Percentiles rank a stretch among this genome's conserved stretches.
phyloP scores from a whole-genome alignment of 2,329 filamentous ascomycete genomes.

The Penicillium aurantiogriseum region DNA sequence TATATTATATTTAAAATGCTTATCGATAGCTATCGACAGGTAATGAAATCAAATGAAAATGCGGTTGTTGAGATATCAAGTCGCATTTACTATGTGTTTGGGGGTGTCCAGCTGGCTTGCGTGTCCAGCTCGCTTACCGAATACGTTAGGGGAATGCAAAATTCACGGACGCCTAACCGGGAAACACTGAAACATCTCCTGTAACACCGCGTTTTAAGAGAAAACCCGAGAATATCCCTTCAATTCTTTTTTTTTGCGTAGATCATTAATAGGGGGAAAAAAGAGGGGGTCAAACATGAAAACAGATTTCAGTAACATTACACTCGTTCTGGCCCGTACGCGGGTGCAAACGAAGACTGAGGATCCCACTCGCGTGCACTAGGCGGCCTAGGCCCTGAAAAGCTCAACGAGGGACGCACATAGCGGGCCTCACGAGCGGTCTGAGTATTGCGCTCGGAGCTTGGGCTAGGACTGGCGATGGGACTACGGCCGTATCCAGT shows the following conservation, averaged over 20 bases:
- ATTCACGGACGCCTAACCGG: neutral
- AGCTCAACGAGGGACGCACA: conserved; percentile 48
- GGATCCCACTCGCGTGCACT: conserved; percentile 40
- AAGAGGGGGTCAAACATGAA: neutral
- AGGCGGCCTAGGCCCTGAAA: conserved; percentile 49
- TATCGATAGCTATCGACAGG: too few species aligned
- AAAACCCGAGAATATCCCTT: neutral
- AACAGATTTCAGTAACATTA: conserved; percentile 2
- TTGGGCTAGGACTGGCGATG: conserved; percentile 26
- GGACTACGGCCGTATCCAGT: conserved; percentile 19
- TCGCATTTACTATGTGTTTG: too few species aligned
- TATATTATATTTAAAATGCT: too few species aligned
- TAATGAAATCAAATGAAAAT: too few species aligned
- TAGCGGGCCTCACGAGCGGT: conserved; percentile 49
- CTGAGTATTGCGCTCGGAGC: conserved; percentile 23
- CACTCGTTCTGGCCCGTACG: conserved; percentile 13
- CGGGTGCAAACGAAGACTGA: conserved; percentile 35
- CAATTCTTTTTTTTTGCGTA: neutral
- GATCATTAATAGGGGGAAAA: neutral
- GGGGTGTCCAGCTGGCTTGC: too few species aligned
- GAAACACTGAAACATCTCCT: neutral
- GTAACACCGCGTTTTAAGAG: neutral
- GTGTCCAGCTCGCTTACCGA: too few species aligned
- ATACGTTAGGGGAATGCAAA: neutral
- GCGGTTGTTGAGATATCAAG: too few species aligned